Percentiles rank a stretch among this genome's conserved stretches.
Conservation (phyloP, 2,329 filamentous ascomycete species). For the Coniella lustricola region DNA sequence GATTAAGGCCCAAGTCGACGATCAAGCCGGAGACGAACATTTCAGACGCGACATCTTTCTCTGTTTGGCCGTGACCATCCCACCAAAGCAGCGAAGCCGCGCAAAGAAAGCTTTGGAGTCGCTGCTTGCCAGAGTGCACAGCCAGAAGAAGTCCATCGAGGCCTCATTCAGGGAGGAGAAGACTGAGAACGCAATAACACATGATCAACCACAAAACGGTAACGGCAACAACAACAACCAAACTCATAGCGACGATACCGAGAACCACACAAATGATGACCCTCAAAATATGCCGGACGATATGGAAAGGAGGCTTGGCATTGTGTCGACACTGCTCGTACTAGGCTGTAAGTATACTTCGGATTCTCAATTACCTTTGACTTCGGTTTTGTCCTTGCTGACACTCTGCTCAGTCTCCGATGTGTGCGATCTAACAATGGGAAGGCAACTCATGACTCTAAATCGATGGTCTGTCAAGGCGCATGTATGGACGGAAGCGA, state of each 20-base stretch:
- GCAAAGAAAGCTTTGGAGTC: constrained; percentile 8
- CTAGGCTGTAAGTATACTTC: constrained; percentile 13
- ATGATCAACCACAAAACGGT: background rate
- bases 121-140: constrained; percentile 11
- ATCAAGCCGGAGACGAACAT: constrained; percentile 1
- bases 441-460: constrained; percentile 11
- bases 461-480: constrained; percentile 14
- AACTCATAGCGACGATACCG: background rate
- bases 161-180: constrained; percentile 3
- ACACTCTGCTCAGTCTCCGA: constrained; percentile 9
- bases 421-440: constrained; percentile 12
- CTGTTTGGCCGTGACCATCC: constrained; percentile 15
- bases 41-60: constrained; percentile 15
- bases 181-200: background rate
- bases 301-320: constrained; percentile 9
- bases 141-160: constrained; percentile 10
- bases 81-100: constrained; percentile 10
- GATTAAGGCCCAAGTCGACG: constrained; percentile 13
- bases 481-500: constrained; percentile 11
- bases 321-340: constrained; percentile 14
- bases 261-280: background rate
- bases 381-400: background rate
- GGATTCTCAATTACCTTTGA: background rate
- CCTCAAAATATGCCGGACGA: constrained; percentile 1
- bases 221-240: constrained; percentile 1